Conservation (phyloP, 371 early-diverging fungal genomes). For the Cokeromyces recurvatus region DNA sequence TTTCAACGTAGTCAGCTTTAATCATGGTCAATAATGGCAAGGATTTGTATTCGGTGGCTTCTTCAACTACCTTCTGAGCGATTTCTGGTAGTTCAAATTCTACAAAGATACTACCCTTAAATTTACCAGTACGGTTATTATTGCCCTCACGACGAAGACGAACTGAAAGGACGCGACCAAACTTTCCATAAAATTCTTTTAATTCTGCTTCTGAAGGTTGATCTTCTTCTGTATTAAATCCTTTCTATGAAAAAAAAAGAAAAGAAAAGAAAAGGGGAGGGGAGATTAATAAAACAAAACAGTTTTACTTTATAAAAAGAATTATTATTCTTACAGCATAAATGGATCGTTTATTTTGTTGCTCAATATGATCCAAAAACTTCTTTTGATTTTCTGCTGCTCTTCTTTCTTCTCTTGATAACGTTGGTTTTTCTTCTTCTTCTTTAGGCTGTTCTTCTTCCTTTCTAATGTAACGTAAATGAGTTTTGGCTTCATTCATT, state of each 20-base stretch:
- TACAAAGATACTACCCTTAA: constrained; percentile 44
- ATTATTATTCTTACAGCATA: constrained; percentile 44
- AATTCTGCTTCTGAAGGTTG: constrained; percentile 22
- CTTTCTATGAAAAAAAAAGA: constrained; percentile 24
- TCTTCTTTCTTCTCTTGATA: background rate
- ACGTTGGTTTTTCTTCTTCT: constrained; percentile 1
- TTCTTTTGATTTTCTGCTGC: background rate
- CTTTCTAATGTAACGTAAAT: constrained; percentile 21
- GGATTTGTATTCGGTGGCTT: constrained; percentile 15
- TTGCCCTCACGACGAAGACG: constrained; percentile 29
- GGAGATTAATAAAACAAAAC: background rate
- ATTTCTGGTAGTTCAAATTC: constrained; percentile 35
- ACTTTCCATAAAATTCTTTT: constrained; percentile 23
- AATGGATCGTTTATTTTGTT: constrained; percentile 31
- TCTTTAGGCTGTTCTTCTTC: constrained; percentile 9
- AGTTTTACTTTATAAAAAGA: too few species aligned
- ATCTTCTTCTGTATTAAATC: constrained; percentile 18
- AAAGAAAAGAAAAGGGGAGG: background rate
- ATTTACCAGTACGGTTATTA: constrained; percentile 12
- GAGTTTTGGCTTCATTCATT: constrained; percentile 38
- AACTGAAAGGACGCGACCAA: constrained; percentile 33
- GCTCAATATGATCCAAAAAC: constrained; percentile 9
- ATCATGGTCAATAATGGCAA: constrained; percentile 24
- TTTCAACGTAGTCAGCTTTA: constrained; percentile 38
- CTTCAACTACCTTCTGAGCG: constrained; percentile 18